Evolutionary conservation across 1,139 yeast species (phyloP).

Genomic region (Kodamaea ohmeri): DNA sequence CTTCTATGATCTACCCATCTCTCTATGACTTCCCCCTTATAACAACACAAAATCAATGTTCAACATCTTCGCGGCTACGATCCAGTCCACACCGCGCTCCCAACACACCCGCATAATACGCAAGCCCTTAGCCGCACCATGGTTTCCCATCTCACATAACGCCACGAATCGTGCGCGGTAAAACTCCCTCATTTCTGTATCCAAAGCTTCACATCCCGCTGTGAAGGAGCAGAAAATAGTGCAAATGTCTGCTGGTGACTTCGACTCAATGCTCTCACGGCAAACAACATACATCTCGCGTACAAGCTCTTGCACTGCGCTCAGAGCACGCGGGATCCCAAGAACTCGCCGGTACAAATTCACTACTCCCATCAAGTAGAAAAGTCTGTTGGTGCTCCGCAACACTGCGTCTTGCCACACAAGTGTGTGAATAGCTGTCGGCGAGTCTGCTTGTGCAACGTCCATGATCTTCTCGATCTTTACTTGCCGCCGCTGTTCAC

Average conservation of each 20-base stretch:
- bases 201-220: conserved; percentile 58
- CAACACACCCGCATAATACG: conserved; percentile 55
- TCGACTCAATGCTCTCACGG: conserved; percentile 36
- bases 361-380: conserved; percentile 52
- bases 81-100: conserved; percentile 58
- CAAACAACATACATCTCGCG: conserved; percentile 36
- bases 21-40: conserved; percentile 14
- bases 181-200: conserved; percentile 30
- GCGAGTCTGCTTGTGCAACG: conserved; percentile 15
- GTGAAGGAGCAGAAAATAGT: conserved; percentile 54
- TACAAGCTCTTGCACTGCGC: conserved; percentile 48
- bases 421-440: conserved; percentile 20
- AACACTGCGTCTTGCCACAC: conserved; percentile 39
- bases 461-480: conserved; percentile 31
- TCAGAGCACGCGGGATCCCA: conserved; percentile 44
- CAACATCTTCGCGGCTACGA: conserved; percentile 43
- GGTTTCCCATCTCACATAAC: conserved; percentile 45
- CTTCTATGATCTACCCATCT: neutral
- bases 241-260: conserved; percentile 55
- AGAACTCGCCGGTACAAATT: conserved; percentile 58
- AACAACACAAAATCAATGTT: conserved; percentile 50
- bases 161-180: conserved; percentile 38
- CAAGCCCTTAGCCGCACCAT: conserved; percentile 48
- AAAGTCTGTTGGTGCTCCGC: conserved; percentile 55
- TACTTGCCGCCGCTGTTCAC: conserved; percentile 34